A percentile compares a stretch with the other conserved stretches of the same genome.
Evolutionary conservation across 805 yeast species (phyloP).

Genomic region (Metahyphopichia silvanorum): DNA sequence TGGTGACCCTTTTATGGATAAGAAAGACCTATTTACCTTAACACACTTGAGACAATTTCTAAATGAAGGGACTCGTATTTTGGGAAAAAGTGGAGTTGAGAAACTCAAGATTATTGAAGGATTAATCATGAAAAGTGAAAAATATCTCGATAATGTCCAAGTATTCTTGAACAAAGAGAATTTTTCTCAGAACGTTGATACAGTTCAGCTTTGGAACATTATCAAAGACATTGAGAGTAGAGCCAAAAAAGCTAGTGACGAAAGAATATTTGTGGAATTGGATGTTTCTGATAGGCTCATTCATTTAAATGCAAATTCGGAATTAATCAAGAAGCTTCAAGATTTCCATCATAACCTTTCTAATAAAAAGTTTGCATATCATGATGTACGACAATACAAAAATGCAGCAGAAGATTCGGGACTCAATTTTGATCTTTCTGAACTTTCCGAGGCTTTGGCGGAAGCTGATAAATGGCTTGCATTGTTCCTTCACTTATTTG

Average conservation of each 20-base stretch:
- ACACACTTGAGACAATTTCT: slow-evolving; percentile 25
- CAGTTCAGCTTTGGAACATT: slow-evolving; percentile 21
- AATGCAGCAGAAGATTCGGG: slow-evolving; percentile 18
- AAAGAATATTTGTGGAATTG: slow-evolving; percentile 24
- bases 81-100: slow-evolving; percentile 31
- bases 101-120: slow-evolving; percentile 22
- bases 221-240: slow-evolving; percentile 23
- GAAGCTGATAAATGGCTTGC: slow-evolving; percentile 22
- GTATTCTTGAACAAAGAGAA: slow-evolving; percentile 2
- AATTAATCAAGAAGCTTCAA: slow-evolving; percentile 13
- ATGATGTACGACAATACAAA: slow-evolving; percentile 21
- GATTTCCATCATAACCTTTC: slow-evolving; percentile 4
- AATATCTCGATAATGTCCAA: slow-evolving; percentile 12
- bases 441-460: slow-evolving; percentile 11
- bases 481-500: slow-evolving; percentile 11
- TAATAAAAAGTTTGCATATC: slow-evolving; percentile 9
- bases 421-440: slow-evolving; percentile 12
- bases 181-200: slow-evolving; percentile 11
- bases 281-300: slow-evolving; percentile 14
- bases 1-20: slow-evolving; percentile 37
- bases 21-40: slow-evolving; percentile 31
- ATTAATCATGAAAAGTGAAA: slow-evolving; percentile 22
- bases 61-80: slow-evolving; percentile 21
- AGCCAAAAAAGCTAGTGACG: slow-evolving; percentile 17
- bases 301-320: slow-evolving; percentile 15